These are phyloP conservation scores for Aspergillus sp. DNA, from an alignment of 2,329 filamentous ascomycete genomes.

Conservation along the genomic window DNA sequence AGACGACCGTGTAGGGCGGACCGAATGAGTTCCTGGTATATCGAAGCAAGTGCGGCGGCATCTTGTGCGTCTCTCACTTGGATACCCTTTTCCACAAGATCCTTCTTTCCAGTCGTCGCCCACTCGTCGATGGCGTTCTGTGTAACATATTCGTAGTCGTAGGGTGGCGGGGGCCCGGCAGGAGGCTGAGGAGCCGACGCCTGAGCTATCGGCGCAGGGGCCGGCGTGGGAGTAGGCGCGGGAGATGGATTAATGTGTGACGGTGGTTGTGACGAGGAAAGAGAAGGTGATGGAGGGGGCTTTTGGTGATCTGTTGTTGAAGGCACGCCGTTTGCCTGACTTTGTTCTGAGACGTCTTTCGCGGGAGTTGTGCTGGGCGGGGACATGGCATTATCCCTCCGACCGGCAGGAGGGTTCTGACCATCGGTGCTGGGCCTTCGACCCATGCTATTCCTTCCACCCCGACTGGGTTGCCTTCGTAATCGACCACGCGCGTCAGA, in stretches of 20 bases:
- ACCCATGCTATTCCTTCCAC: slow-evolving; percentile 38
- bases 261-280: slow-evolving; percentile 16
- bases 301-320: slow-evolving; percentile 19
- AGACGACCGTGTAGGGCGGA: slow-evolving; percentile 71
- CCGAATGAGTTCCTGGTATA: slow-evolving; percentile 84
- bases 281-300: slow-evolving; percentile 23
- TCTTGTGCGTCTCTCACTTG: slow-evolving; percentile 69
- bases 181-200: slow-evolving; percentile 21
- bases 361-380: slow-evolving; percentile 31
- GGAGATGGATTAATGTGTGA: slow-evolving; percentile 21
- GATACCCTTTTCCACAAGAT: slow-evolving; percentile 65
- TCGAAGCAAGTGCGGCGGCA: slow-evolving; percentile 64
- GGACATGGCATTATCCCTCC: slow-evolving; percentile 35
- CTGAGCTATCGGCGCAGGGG: slow-evolving; percentile 10
- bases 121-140: slow-evolving; percentile 68
- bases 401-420: slow-evolving; percentile 35
- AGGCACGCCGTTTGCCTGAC: slow-evolving; percentile 32
- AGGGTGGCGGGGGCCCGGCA: slow-evolving; percentile 44
- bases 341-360: slow-evolving; percentile 31
- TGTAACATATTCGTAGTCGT: slow-evolving; percentile 75
- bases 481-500: slow-evolving; percentile 42
- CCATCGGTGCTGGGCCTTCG: slow-evolving; percentile 38
- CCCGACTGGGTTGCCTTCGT: slow-evolving; percentile 42
- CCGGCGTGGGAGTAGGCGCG: slow-evolving; percentile 16
- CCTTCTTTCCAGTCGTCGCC: slow-evolving; percentile 66